Evolutionary conservation across 257 asterid species (phyloP).

Genomic region (Agastache rugosa): DNA sequence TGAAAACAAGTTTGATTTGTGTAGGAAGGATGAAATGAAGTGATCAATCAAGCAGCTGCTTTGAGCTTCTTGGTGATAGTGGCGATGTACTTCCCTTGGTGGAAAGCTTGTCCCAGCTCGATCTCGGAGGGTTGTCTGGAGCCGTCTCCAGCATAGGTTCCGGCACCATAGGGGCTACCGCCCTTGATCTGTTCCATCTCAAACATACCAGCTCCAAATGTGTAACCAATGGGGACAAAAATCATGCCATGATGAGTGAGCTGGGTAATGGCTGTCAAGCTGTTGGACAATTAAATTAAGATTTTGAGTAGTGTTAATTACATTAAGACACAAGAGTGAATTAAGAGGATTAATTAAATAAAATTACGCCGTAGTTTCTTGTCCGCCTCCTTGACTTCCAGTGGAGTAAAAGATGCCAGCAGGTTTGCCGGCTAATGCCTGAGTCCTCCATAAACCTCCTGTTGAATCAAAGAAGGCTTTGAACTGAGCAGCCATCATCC

Average conservation of each 20-base stretch:
- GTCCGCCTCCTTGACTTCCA: conserved; percentile 74
- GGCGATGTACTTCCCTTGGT: conserved; percentile 63
- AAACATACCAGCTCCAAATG: conserved; percentile 71
- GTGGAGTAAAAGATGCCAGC: conserved; percentile 70
- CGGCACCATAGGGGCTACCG: conserved; percentile 73
- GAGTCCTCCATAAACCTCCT: conserved; percentile 61
- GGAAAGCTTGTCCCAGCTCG: conserved; percentile 65
- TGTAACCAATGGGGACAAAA: conserved; percentile 66
- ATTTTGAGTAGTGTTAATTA: too few species aligned
- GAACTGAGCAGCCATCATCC: conserved; percentile 76
- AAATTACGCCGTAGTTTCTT: conserved; percentile 70
- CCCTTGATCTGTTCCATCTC: conserved; percentile 72
- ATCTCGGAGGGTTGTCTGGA: conserved; percentile 62
- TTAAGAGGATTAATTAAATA: too few species aligned
- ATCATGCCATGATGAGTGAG: conserved; percentile 75
- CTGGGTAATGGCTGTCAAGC: conserved; percentile 72
- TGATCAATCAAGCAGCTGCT: conserved; percentile 31
- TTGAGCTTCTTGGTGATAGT: conserved; percentile 62
- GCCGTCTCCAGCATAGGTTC: conserved; percentile 71
- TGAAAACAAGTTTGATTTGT: not conserved
- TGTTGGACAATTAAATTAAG: conserved; percentile 38
- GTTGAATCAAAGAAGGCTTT: conserved; percentile 67
- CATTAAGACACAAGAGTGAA: too few species aligned
- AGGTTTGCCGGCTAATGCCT: conserved; percentile 64
- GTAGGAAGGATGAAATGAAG: not conserved